Percentiles rank a stretch among this genome's conserved stretches.
Conservation (phyloP, 73 alveolate species). For the Breviolum minutum region DNA sequence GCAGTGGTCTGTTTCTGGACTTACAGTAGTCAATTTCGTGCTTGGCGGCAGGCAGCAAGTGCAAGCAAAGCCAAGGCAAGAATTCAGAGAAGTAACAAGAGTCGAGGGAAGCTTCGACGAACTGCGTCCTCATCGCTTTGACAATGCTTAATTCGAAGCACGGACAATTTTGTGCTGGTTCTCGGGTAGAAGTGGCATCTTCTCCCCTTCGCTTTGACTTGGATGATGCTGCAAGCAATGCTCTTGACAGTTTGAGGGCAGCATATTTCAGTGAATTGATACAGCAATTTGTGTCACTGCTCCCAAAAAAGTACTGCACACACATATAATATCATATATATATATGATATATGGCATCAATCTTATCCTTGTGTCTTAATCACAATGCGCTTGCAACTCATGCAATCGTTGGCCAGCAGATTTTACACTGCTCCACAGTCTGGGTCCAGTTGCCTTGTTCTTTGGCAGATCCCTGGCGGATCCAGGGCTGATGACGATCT, state of each 20-base stretch:
- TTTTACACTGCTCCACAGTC: constrained; percentile 51
- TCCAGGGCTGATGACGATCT: not conserved
- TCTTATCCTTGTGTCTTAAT: no score
- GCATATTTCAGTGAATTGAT: not conserved
- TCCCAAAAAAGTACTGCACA: not conserved
- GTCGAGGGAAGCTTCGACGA: constrained; percentile 16
- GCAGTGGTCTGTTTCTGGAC: no score
- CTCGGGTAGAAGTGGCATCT: not conserved
- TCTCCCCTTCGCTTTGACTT: no score
- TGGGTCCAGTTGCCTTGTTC: constrained; percentile 91
- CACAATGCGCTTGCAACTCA: no score
- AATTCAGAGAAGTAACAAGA: not conserved
- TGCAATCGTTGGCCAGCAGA: not conserved
- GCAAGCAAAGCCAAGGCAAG: not conserved
- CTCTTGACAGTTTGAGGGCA: not conserved
- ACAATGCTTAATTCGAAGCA: not conserved
- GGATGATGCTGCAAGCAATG: not conserved
- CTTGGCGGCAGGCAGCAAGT: not conserved
- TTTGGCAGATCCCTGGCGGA: not conserved
- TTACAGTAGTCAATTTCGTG: no score
- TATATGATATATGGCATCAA: not conserved
- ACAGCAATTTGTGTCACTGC: not conserved
- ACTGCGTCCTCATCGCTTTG: not conserved
- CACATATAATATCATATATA: not conserved
- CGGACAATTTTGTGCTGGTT: constrained; percentile 3